Evolutionary conservation across 2,329 filamentous ascomycete species (phyloP).

Genomic region (Cladosporium colombiae): DNA sequence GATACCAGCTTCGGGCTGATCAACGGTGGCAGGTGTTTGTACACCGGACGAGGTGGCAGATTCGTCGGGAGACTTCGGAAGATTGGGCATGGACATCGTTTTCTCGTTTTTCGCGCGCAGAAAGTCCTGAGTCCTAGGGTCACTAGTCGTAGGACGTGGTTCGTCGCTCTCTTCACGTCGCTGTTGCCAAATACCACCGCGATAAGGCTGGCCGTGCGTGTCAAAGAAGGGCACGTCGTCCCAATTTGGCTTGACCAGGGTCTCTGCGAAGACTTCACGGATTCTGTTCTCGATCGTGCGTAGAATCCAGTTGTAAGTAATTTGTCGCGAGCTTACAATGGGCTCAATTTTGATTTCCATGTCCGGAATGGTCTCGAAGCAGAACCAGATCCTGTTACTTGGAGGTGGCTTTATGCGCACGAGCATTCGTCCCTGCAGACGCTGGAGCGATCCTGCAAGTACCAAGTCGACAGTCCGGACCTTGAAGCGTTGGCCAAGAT

Average conservation of each 20-base stretch:
- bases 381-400: conserved; percentile 94
- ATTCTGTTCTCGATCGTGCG: conserved; percentile 93
- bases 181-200: conserved; percentile 78
- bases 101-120: conserved; percentile 27
- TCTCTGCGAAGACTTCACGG: conserved; percentile 90
- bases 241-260: conserved; percentile 90
- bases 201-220: conserved; percentile 73
- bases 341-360: conserved; percentile 94
- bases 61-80: conserved; percentile 17
- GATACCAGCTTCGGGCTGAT: conserved; percentile 19
- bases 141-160: conserved; percentile 3
- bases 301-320: conserved; percentile 89
- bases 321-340: conserved; percentile 91
- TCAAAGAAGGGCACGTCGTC: conserved; percentile 91
- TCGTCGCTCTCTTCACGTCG: conserved; percentile 39
- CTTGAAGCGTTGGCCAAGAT: conserved; percentile 86
- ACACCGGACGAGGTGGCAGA: conserved; percentile 28
- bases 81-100: conserved; percentile 30
- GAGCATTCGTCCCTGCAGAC: conserved; percentile 79
- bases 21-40: conserved; percentile 18
- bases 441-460: conserved; percentile 80
- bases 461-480: conserved; percentile 85
- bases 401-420: conserved; percentile 91
- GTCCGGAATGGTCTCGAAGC: conserved; percentile 90
- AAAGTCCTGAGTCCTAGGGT: conserved; percentile 14